Evolutionary conservation across 352 stramenopile species (phyloP).

Genomic region (Halophytophthora polymorphica): DNA sequence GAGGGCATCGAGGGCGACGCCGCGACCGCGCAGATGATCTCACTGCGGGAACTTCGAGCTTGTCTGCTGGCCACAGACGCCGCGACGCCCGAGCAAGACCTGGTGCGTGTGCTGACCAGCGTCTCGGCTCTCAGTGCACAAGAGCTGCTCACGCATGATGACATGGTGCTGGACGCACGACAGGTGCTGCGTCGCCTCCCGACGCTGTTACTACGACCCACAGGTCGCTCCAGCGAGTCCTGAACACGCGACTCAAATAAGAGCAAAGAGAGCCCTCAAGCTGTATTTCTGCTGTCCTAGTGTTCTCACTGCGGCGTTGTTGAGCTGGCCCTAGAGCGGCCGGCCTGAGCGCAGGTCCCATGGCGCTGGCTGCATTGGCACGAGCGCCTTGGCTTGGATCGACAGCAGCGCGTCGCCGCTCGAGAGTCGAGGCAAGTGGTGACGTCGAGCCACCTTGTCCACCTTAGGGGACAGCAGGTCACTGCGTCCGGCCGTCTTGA

Average conservation of each 20-base stretch:
- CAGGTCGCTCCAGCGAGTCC: slow-evolving; percentile 21
- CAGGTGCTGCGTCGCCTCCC: slow-evolving; percentile 41
- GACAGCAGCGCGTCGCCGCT: slow-evolving; percentile 7
- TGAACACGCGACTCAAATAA: slow-evolving; percentile 1
- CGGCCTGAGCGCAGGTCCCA: slow-evolving; percentile 44
- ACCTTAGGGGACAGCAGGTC: slow-evolving; percentile 7
- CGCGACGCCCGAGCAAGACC: slow-evolving; percentile 53
- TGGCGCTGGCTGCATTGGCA: slow-evolving; percentile 16
- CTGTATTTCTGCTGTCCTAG: slow-evolving; percentile 2
- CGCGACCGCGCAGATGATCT: slow-evolving; percentile 35
- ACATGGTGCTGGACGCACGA: slow-evolving; percentile 40
- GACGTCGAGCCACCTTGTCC: slow-evolving; percentile 28
- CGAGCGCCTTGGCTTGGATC: slow-evolving; percentile 13
- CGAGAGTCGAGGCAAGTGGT: slow-evolving; percentile 24
- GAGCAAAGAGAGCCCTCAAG: background rate
- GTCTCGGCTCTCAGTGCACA: slow-evolving; percentile 36
- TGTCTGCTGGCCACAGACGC: slow-evolving; percentile 47
- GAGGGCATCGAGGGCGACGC: background rate
- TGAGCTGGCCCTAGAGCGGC: slow-evolving; percentile 22
- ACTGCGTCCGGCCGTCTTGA: slow-evolving; percentile 4
- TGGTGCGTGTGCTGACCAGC: slow-evolving; percentile 30
- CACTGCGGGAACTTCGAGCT: slow-evolving; percentile 33
- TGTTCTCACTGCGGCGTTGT: background rate
- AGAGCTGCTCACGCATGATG: slow-evolving; percentile 60
- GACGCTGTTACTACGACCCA: slow-evolving; percentile 46